A percentile compares a stretch with the other conserved stretches of the same genome.
Conservation (phyloP, 1,139 yeast genomes). For the Diutina sp. region DNA sequence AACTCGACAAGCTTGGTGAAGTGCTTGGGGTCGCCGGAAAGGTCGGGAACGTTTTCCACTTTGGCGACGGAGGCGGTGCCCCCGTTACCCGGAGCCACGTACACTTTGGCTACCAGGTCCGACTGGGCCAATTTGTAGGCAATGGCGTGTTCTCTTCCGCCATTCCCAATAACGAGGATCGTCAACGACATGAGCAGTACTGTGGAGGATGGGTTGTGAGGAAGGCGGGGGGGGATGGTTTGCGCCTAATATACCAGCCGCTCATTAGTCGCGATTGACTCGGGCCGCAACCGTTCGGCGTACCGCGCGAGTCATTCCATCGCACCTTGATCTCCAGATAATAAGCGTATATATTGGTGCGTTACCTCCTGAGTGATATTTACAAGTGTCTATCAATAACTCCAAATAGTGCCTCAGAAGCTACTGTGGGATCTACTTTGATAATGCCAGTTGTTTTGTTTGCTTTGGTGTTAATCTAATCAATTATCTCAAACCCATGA, state of each 20-base stretch:
- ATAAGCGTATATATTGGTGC: background rate
- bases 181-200: slow-evolving; percentile 27
- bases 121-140: slow-evolving; percentile 88
- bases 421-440: no score
- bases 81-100: slow-evolving; percentile 96
- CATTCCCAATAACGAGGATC: slow-evolving; percentile 85
- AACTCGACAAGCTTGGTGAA: slow-evolving; percentile 47
- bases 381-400: no score
- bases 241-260: background rate
- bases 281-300: background rate
- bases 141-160: slow-evolving; percentile 98
- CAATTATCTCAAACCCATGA: no score
- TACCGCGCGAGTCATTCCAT: background rate
- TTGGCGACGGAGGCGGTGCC: slow-evolving; percentile 51
- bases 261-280: background rate
- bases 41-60: slow-evolving; percentile 58
- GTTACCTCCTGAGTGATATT: background rate
- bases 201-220: background rate
- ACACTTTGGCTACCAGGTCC: slow-evolving; percentile 54
- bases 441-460: no score
- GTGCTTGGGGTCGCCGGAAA: slow-evolving; percentile 40
- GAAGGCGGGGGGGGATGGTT: background rate
- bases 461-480: no score
- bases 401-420: no score
- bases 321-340: background rate